Evolutionary conservation across 148 eudicot species (phyloP), one percentile per base, ranked within the genome.

Genomic region (Gaultheria prostrata): DNA sequence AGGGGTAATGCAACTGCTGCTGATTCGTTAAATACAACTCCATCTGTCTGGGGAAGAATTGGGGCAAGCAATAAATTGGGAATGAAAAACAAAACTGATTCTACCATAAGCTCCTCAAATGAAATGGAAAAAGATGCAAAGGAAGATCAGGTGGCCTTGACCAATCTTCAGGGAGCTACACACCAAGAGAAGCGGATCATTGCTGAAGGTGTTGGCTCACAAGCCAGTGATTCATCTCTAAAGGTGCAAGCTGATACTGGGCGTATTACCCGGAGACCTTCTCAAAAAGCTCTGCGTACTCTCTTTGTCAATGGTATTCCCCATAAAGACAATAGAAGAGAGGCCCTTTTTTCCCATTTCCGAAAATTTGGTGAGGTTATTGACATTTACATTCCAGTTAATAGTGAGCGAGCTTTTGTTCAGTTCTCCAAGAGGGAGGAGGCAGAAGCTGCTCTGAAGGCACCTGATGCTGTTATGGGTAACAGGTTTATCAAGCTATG

Each of bases 381-480:
- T 86, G 93, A 94, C 82, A 90, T 96, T 76, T 90, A 91, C 83
- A 96, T 93, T 81, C 98, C 99, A 50, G 78, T 87, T 15, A 86
- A 91, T 80, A 89, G 88, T 84, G 97, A 94, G 84, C 91, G 91
- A 87, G 98, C 99, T 77, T 96, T 96, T 96, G 97, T 96, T 88
- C 99, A 96, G 83, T 96, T 94, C 78, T 96, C 94, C 51, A 93
- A 86, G 85, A 93, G 94, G 85, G 95, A 93, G 88, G 99, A 94
- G 85, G 99, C 98, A 57, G 98, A 93, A 85, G 91, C 88, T 67
- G 98, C 99, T 80, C 80, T 96, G 8, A 94, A 89, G 89, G 98
- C 98, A 87, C 98, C 99, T 86, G 99, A 96, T 90, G 99, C 99
- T 83, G 97, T 96, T 65, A 96, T 96, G 98, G 99, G 98, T 57